phyloP scores from a whole-genome alignment of 2,329 filamentous ascomycete genomes.

The Truncatella angustata region DNA sequence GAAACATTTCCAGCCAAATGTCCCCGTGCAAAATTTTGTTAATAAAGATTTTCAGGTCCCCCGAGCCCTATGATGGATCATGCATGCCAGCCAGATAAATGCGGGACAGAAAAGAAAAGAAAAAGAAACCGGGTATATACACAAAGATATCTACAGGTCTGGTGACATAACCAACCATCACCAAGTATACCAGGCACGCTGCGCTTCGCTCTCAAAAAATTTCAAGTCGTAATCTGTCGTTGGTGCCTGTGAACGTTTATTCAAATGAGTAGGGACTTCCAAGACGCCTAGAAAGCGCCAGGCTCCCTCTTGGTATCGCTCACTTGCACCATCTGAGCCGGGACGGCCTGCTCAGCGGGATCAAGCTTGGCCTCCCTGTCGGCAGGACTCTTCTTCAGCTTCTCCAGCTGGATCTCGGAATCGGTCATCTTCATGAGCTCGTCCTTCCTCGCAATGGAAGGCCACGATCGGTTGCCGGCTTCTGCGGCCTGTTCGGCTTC shows the following conservation, averaged over 20 bases:
- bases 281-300: not conserved
- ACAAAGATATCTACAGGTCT: not conserved
- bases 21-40: no score
- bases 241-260: not conserved
- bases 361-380: not conserved
- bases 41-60: no score
- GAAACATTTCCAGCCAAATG: not conserved
- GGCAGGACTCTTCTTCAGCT: not conserved
- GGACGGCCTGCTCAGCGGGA: slow-evolving; percentile 4
- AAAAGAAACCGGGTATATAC: not conserved
- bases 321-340: not conserved
- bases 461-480: slow-evolving; percentile 35
- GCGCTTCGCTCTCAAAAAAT: no score
- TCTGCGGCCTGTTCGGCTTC: slow-evolving; percentile 43
- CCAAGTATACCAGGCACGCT: no score
- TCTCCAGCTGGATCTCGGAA: slow-evolving; percentile 7
- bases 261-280: not conserved
- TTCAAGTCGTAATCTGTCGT: no score
- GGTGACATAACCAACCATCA: not conserved
- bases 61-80: not conserved
- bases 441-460: slow-evolving; percentile 48
- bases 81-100: not conserved
- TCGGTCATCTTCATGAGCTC: slow-evolving; percentile 40
- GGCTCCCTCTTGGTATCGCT: slow-evolving; percentile 1
- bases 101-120: not conserved